Conservation (phyloP, 225 moss, liverwort and hornwort genomes). For the Lunularia cruciata region DNA sequence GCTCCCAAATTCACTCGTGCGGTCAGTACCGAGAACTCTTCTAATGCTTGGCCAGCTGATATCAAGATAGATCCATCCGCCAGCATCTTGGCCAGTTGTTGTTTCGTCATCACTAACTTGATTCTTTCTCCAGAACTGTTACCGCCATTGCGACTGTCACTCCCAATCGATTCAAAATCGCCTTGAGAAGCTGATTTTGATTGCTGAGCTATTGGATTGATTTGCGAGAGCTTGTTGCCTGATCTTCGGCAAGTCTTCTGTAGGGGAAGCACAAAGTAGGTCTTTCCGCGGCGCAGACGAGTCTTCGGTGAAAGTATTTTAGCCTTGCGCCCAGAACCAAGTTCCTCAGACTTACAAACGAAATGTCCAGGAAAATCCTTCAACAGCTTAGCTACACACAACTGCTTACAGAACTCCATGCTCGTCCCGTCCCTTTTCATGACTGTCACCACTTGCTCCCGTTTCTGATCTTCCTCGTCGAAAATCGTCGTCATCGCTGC, state of each 20-base stretch:
- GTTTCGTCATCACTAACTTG: slow-evolving; percentile 14
- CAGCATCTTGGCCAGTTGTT: slow-evolving; percentile 9
- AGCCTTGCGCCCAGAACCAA: not conserved
- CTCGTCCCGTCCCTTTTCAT: slow-evolving; percentile 11
- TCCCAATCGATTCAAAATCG: not conserved
- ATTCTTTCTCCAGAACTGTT: not conserved
- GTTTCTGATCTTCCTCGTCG: not conserved
- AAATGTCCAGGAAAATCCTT: slow-evolving; percentile 10
- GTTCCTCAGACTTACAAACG: slow-evolving; percentile 3
- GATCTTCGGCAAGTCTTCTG: not conserved
- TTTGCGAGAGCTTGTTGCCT: slow-evolving; percentile 5
- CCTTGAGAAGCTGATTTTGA: not conserved
- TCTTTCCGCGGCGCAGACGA: slow-evolving; percentile 5
- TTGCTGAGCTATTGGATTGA: no score
- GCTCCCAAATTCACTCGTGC: not conserved
- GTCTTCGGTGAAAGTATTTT: not conserved
- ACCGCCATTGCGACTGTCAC: not conserved
- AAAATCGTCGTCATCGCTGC: not conserved
- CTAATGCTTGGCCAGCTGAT: not conserved
- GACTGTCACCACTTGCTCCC: slow-evolving; percentile 9
- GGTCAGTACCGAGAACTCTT: not conserved
- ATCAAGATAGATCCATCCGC: not conserved
- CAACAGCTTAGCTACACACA: slow-evolving; percentile 14
- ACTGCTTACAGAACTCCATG: not conserved
- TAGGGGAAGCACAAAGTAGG: slow-evolving; percentile 13